Percentiles rank a stretch among this genome's conserved stretches.
Evolutionary conservation across 1,284 basidiomycete species (phyloP).

Genomic region (Leccinum fuscescens): DNA sequence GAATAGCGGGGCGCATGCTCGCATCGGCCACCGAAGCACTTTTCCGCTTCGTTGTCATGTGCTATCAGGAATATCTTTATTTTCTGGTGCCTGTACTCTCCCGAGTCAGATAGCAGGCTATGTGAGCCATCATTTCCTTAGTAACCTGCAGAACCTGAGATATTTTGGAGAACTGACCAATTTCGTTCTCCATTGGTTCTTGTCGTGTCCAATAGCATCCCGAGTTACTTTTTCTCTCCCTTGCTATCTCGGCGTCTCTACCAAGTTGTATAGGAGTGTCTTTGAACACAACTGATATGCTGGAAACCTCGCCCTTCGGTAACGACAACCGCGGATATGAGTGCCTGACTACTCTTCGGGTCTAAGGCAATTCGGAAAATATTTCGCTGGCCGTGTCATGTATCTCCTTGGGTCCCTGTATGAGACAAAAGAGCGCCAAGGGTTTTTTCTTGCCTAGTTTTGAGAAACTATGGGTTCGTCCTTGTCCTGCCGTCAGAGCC

Average conservation of each 20-base stretch:
- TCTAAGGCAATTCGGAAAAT: background rate
- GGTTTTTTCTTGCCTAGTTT: background rate
- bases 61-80: background rate
- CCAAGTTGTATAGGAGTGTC: background rate
- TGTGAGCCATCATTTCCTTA: background rate
- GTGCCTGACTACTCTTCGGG: background rate
- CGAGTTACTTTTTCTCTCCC: background rate
- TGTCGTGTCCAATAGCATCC: background rate
- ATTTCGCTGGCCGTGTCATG: background rate
- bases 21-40: conserved; percentile 5
- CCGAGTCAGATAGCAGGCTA: background rate
- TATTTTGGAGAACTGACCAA: background rate
- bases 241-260: background rate
- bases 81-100: background rate
- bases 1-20: background rate
- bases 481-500: background rate
- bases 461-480: background rate
- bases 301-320: background rate
- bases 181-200: background rate
- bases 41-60: background rate
- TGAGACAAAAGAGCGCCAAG: background rate
- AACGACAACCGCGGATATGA: background rate
- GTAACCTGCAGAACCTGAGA: background rate
- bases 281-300: background rate
- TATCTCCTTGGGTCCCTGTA: background rate